Conservation (phyloP, 768 basidiomycete species). For the Mycena metata region DNA sequence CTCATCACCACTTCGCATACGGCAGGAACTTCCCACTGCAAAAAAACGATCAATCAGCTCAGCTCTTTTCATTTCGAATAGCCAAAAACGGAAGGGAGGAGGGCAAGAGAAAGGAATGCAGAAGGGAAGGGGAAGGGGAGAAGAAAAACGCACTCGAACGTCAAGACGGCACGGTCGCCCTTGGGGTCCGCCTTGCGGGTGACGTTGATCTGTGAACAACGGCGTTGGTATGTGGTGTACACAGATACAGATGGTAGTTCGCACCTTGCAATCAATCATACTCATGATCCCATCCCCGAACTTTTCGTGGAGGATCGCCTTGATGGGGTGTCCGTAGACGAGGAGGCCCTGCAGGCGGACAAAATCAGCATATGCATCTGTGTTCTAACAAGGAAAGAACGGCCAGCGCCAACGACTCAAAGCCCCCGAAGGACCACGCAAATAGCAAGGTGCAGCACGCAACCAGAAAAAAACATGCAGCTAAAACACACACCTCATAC, state of each 20-base stretch:
- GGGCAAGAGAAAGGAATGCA: too few species aligned
- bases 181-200: conserved; percentile 80
- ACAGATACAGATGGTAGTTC: too few species aligned
- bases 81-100: too few species aligned
- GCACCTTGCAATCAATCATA: conserved; percentile 86
- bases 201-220: conserved; percentile 56
- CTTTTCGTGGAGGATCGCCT: conserved; percentile 88
- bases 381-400: conserved; percentile 31
- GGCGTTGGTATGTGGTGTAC: background rate
- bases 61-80: too few species aligned
- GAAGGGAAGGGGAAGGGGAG: background rate
- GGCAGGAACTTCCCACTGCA: too few species aligned
- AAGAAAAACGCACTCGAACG: conserved; percentile 73
- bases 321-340: conserved; percentile 86
- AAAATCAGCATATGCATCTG: background rate
- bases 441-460: too few species aligned
- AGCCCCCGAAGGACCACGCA: too few species aligned
- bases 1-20: too few species aligned
- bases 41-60: too few species aligned
- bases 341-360: conserved; percentile 65
- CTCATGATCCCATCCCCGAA: conserved; percentile 93
- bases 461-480: too few species aligned
- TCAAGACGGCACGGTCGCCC: conserved; percentile 83
- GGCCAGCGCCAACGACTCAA: too few species aligned
- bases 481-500: too few species aligned